Evolutionary conservation across 2,329 filamentous ascomycete species (phyloP), one percentile per base, ranked within the genome.

Genomic region (Diaporthe sp.): DNA sequence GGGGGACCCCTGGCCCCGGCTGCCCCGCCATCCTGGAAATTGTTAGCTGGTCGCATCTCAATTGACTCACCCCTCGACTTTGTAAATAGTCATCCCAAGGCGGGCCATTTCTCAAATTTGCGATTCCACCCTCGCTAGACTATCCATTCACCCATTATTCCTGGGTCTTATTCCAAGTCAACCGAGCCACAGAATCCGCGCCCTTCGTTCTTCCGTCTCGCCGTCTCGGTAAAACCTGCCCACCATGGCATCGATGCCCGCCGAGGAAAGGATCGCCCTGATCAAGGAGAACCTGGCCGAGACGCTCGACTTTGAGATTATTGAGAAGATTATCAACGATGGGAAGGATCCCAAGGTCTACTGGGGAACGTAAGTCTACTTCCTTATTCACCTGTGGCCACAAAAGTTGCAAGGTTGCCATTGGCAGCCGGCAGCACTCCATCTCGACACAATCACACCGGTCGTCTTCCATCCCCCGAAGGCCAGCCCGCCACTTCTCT

Each of bases 251-350:
- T 85, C 87, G 88, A 91, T 91, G 81, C 90, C 76, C 67, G 53
- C 76, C 34, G 75, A 75, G 39, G 75, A 95, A 85, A 92, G 92
- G 83, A 88, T 96, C 80, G 89, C 89, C 73, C 89, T 98, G 81
- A 97, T 98, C 86, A 91, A 89, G 77, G 92, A 93, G 83, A 97
- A 97, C 84, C 88, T 97, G 76, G 91, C 93, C 77, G 95, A 98
- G 87, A 88, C 95, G 68, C 90, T 98, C 76, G 96, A 97, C 82
- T 92, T 92, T 34, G 95, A 98, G 82, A 95, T 97, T 77, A 94
- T 97, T 82, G 91, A 95, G 83, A 88, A 91, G 61, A 89, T 96
- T 77, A 85, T 93, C 78, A 91, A 91, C 76, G 89, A 94, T 83
- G 92, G 94, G 72, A 90, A 93, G 63, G 90, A 92, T 72, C 89